Evolutionary conservation across 1,139 yeast genomes (phyloP).

Genomic region (Pichia inconspicua): DNA sequence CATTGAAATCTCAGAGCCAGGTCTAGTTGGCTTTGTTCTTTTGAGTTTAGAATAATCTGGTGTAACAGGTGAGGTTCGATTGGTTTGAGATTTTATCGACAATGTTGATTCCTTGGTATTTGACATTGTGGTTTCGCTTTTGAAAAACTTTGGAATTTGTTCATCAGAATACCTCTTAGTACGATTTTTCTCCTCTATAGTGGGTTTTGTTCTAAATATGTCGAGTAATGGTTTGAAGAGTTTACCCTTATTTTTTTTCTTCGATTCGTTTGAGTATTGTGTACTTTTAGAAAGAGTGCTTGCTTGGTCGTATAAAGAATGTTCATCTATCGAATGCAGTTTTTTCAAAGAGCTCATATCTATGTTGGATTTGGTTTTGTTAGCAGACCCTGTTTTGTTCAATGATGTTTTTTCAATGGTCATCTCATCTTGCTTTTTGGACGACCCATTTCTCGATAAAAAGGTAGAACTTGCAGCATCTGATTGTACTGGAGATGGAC

Average conservation of each 20-base stretch:
- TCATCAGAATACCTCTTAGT: neutral
- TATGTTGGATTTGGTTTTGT: neutral
- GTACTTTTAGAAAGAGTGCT: slow-evolving; percentile 5
- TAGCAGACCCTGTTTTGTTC: neutral
- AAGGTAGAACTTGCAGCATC: neutral
- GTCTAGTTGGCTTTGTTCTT: slow-evolving; percentile 16
- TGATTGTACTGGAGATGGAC: slow-evolving; percentile 11
- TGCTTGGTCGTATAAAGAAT: neutral
- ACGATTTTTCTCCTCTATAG: neutral
- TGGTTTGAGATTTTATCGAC: neutral
- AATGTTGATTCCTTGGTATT: slow-evolving; percentile 1
- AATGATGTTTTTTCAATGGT: neutral
- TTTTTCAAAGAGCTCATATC: neutral
- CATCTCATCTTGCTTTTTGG: neutral
- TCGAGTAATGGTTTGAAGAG: neutral
- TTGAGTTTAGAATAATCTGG: slow-evolving; percentile 1
- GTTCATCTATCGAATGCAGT: neutral
- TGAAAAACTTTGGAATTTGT: neutral
- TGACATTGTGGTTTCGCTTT: neutral
- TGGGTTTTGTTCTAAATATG: slow-evolving; percentile 3
- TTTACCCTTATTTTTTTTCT: neutral
- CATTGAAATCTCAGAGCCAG: slow-evolving; percentile 27
- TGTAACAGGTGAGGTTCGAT: neutral
- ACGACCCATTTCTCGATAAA: slow-evolving; percentile 4
- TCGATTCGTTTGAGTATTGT: neutral